Percentiles rank a stretch among this genome's conserved stretches.
These are phyloP conservation scores for Stentor coeruleus DNA, from an alignment of 73 alveolate genomes.

Conservation along the genomic window DNA sequence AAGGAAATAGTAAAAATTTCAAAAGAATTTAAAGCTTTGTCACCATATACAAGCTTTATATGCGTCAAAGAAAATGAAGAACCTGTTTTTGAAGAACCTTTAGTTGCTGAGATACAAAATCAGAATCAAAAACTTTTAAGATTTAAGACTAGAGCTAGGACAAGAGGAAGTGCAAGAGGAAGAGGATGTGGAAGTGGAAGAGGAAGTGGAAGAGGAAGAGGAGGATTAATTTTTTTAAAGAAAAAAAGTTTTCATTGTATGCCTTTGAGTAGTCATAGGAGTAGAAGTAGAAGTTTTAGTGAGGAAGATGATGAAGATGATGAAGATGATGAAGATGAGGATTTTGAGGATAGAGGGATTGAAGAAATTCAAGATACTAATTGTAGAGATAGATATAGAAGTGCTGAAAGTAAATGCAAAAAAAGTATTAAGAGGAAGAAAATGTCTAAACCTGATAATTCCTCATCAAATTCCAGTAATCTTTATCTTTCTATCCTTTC, in stretches of 20 bases:
- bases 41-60: neutral
- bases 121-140: neutral
- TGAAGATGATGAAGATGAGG: no score
- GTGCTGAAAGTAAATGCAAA: no score
- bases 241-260: conserved; percentile 3
- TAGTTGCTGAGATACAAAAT: neutral
- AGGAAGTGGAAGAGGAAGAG: neutral
- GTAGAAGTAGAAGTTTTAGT: no score
- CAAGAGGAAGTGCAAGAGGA: neutral
- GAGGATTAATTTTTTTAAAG: neutral
- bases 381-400: no score
- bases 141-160: neutral
- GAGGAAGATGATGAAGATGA: no score
- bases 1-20: neutral
- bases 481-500: no score
- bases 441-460: no score
- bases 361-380: no score
- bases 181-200: neutral
- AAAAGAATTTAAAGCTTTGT: neutral
- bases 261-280: no score
- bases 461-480: no score
- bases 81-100: neutral
- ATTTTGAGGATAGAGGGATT: no score
- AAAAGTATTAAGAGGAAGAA: no score
- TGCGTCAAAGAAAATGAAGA: neutral